These are phyloP conservation scores for Bauhinia variegata DNA, from an alignment of 306 rosid genomes.

Conservation along the genomic window DNA sequence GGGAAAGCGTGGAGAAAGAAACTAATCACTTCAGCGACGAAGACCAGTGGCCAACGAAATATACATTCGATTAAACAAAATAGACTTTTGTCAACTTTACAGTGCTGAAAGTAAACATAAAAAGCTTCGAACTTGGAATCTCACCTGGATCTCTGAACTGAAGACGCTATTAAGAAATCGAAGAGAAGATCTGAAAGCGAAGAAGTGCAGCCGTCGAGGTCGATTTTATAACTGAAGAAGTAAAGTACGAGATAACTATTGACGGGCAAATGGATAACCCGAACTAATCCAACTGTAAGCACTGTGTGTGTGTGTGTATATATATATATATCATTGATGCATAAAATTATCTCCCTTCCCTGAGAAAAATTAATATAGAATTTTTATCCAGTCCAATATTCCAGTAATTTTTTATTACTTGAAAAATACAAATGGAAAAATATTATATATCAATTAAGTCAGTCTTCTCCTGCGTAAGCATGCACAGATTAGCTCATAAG, in stretches of 20 bases:
- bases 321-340: too few species aligned
- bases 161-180: background rate
- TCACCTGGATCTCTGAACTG: slow-evolving; percentile 30
- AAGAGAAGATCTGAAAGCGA: slow-evolving; percentile 41
- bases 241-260: background rate
- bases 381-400: too few species aligned
- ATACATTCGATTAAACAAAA: too few species aligned
- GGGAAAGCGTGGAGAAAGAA: background rate
- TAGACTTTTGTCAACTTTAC: background rate
- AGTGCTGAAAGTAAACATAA: background rate
- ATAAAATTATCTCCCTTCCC: too few species aligned
- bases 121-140: background rate
- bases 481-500: too few species aligned
- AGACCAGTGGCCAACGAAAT: background rate
- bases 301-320: too few species aligned
- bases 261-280: slow-evolving; percentile 20
- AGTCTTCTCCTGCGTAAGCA: too few species aligned
- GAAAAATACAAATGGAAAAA: too few species aligned
- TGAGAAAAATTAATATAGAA: too few species aligned
- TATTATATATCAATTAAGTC: too few species aligned
- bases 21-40: background rate
- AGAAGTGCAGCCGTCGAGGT: slow-evolving; percentile 35
- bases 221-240: background rate
- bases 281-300: background rate
- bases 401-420: too few species aligned